Conservation (phyloP, 1,284 basidiomycete species). For the Neonothopanus nambi region DNA sequence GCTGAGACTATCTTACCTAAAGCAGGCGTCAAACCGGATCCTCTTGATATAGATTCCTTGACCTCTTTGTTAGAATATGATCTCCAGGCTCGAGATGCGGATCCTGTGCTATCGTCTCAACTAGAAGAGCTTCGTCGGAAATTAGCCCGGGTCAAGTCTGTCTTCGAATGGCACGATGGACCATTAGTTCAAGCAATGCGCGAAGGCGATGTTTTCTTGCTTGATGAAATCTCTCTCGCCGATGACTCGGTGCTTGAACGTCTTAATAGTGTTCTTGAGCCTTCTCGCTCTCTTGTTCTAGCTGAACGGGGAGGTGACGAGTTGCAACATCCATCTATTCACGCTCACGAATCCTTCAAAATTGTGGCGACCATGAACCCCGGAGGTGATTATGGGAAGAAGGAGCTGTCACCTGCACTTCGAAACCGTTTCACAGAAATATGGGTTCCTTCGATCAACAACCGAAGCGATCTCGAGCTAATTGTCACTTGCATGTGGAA, state of each 20-base stretch:
- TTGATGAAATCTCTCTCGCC: slow-evolving; percentile 97
- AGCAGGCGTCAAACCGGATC: slow-evolving; percentile 35
- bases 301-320: slow-evolving; percentile 89
- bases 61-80: slow-evolving; percentile 34
- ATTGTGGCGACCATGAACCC: slow-evolving; percentile 99
- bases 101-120: slow-evolving; percentile 28
- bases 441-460: slow-evolving; percentile 92
- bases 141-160: slow-evolving; percentile 57
- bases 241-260: slow-evolving; percentile 98
- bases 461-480: slow-evolving; percentile 73
- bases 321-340: slow-evolving; percentile 67
- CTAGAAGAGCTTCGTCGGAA: slow-evolving; percentile 44
- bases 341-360: slow-evolving; percentile 75
- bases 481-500: slow-evolving; percentile 82
- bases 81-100: slow-evolving; percentile 35
- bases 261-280: slow-evolving; percentile 95
- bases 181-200: slow-evolving; percentile 94
- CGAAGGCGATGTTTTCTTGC: slow-evolving; percentile 81
- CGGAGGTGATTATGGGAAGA: slow-evolving; percentile 99
- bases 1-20: slow-evolving; percentile 40
- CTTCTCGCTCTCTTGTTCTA: slow-evolving; percentile 85
- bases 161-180: slow-evolving; percentile 98
- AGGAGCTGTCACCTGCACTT: slow-evolving; percentile 95
- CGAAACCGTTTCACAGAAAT: slow-evolving; percentile 99
- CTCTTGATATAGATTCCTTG: slow-evolving; percentile 37